These are phyloP conservation scores for Flaveria sonorensis DNA, from an alignment of 129 eudicot genomes.

Conservation along the genomic window DNA sequence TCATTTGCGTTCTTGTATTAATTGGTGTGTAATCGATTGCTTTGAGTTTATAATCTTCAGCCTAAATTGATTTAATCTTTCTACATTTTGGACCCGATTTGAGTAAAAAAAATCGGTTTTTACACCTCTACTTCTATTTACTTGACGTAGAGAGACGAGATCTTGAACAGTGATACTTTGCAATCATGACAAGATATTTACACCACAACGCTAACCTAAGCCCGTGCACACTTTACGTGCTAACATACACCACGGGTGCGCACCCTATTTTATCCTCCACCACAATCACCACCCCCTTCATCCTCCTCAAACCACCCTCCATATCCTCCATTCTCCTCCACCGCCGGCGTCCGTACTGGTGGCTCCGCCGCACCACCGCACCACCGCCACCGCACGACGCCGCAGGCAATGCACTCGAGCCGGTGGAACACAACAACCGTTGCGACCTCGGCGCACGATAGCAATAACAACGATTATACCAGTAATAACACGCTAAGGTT, in stretches of 20 bases:
- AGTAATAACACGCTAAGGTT: slow-evolving; percentile 42
- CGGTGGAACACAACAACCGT: slow-evolving; percentile 28
- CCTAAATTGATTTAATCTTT: too few species aligned
- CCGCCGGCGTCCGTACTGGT: slow-evolving; percentile 33
- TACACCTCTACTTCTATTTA: not conserved
- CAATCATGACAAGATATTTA: slow-evolving; percentile 11
- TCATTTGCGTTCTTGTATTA: too few species aligned
- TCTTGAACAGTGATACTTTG: slow-evolving; percentile 10
- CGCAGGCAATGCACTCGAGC: slow-evolving; percentile 36
- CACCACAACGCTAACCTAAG: slow-evolving; percentile 16
- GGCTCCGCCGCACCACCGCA: slow-evolving; percentile 11
- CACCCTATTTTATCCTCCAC: slow-evolving; percentile 19
- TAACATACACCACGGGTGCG: slow-evolving; percentile 27
- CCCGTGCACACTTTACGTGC: slow-evolving; percentile 11
- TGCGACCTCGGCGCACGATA: slow-evolving; percentile 24
- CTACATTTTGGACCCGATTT: too few species aligned
- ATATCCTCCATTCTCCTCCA: slow-evolving; percentile 22
- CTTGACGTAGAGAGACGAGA: not conserved
- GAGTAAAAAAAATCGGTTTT: too few species aligned
- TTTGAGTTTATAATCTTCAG: too few species aligned
- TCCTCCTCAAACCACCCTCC: slow-evolving; percentile 23
- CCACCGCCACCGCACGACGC: slow-evolving; percentile 34
- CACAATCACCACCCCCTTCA: slow-evolving; percentile 24
- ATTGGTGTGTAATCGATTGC: too few species aligned
- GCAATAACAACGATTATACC: slow-evolving; percentile 16